A percentile compares a stretch with the other conserved stretches of the same genome.
Conservation (phyloP, 2,329 filamentous ascomycete species). For the Alternaria sp. region DNA sequence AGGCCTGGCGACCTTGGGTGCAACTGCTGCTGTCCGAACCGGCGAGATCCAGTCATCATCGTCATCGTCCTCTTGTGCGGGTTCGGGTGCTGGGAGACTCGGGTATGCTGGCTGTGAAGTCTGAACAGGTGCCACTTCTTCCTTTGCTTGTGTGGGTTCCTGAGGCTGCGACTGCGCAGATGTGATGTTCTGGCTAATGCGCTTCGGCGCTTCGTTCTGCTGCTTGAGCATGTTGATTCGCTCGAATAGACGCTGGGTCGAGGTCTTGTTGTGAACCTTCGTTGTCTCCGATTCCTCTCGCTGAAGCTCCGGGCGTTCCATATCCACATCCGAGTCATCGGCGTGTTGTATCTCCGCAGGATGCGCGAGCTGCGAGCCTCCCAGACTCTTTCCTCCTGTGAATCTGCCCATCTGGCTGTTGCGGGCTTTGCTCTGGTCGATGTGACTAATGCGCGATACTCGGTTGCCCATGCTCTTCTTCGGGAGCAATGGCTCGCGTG, state of each 20-base stretch:
- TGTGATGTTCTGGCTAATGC: constrained; percentile 48
- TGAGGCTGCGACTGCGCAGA: constrained; percentile 35
- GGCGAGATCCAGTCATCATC: constrained; percentile 66
- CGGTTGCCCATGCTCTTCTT: constrained; percentile 83
- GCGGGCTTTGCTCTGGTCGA: constrained; percentile 68
- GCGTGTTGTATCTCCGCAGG: constrained; percentile 50
- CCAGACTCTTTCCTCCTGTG: constrained; percentile 73
- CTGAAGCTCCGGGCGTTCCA: constrained; percentile 49
- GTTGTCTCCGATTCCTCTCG: constrained; percentile 59
- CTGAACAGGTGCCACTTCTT: constrained; percentile 33
- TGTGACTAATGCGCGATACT: constrained; percentile 76
- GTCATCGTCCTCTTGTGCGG: constrained; percentile 30
- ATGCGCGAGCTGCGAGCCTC: constrained; percentile 51
- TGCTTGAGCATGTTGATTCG: constrained; percentile 80
- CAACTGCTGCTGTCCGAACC: constrained; percentile 48
- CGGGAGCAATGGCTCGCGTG: constrained; percentile 81
- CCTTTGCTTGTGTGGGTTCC: constrained; percentile 48
- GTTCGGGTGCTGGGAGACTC: constrained; percentile 40
- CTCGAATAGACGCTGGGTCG: constrained; percentile 91
- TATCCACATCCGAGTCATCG: constrained; percentile 62
- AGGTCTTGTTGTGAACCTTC: constrained; percentile 78
- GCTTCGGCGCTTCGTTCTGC: constrained; percentile 49
- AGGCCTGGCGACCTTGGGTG: constrained; percentile 50
- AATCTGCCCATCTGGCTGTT: constrained; percentile 76
- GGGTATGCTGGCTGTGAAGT: constrained; percentile 50